phyloP scores from a whole-genome alignment of 2,329 filamentous ascomycete genomes.

The Elsinoe necatrix region DNA sequence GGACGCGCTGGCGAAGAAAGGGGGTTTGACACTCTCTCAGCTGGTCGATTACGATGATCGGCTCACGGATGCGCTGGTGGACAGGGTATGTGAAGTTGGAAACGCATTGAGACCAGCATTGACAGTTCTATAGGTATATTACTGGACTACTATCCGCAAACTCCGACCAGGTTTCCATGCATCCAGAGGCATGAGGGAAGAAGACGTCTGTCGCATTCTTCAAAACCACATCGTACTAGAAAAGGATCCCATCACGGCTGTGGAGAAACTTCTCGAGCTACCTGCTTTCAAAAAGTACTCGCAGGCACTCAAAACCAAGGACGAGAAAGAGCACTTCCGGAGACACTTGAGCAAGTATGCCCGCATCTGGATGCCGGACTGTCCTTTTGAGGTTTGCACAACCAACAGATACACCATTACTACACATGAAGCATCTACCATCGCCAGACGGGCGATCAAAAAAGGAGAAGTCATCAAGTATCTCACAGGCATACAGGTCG shows the following conservation, averaged over 20 bases:
- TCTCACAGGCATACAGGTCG: conserved; percentile 80
- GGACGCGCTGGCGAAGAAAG: conserved; percentile 49
- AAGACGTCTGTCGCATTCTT: conserved; percentile 52
- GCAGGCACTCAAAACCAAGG: conserved; percentile 58
- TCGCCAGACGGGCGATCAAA: conserved; percentile 68
- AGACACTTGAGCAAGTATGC: conserved; percentile 83
- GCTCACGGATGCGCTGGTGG: conserved; percentile 86
- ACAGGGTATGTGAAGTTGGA: conserved; percentile 61
- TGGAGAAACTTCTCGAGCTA: conserved; percentile 62
- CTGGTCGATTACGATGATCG: conserved; percentile 92
- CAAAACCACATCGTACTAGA: conserved; percentile 61
- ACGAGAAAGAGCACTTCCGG: conserved; percentile 79
- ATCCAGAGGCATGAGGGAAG: conserved; percentile 66
- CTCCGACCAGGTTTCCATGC: conserved; percentile 80
- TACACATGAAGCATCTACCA: conserved; percentile 79
- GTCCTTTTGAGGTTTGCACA: conserved; percentile 84
- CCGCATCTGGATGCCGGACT: conserved; percentile 86
- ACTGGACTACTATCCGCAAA: conserved; percentile 94
- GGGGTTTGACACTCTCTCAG: conserved; percentile 75
- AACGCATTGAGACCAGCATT: conserved; percentile 11
- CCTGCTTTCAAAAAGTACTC: conserved; percentile 66
- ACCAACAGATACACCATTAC: conserved; percentile 94
- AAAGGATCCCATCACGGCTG: conserved; percentile 62
- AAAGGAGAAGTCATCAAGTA: conserved; percentile 85
- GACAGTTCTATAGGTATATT: conserved; percentile 60